Percentiles rank a stretch among this genome's conserved stretches.
These are phyloP conservation scores for Peniophora sp. DNA, from an alignment of 1,284 basidiomycete species.

Conservation along the genomic window DNA sequence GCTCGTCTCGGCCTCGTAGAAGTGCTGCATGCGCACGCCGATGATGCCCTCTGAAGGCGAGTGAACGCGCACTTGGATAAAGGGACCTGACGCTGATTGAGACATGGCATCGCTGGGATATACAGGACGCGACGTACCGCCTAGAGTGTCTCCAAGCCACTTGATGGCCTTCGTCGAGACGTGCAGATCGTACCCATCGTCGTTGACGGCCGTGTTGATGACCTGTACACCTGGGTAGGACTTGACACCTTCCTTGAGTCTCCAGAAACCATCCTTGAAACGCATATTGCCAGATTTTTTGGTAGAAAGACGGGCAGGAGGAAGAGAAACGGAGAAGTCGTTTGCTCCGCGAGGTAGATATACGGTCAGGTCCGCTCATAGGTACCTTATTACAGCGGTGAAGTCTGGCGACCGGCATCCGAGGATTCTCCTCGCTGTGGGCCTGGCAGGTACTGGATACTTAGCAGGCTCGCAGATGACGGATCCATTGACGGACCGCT, in stretches of 20 bases:
- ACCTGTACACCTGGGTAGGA: slow-evolving; percentile 51
- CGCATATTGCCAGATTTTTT: slow-evolving; percentile 19
- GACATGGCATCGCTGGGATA: slow-evolving; percentile 12
- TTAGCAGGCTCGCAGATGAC: too few relatives aligned
- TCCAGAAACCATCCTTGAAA: slow-evolving; percentile 60
- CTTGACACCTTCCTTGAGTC: slow-evolving; percentile 58
- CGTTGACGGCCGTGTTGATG: slow-evolving; percentile 33
- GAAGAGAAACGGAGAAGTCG: too few relatives aligned
- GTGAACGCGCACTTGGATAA: slow-evolving; percentile 51
- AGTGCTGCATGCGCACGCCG: slow-evolving; percentile 57
- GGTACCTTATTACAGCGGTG: too few relatives aligned
- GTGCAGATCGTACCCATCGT: slow-evolving; percentile 45
- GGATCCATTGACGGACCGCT: too few relatives aligned
- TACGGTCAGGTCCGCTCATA: too few relatives aligned
- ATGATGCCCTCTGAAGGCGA: slow-evolving; percentile 63
- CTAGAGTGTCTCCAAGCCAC: slow-evolving; percentile 63
- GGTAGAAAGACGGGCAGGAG: too few relatives aligned
- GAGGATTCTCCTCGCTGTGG: too few relatives aligned
- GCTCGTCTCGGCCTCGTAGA: slow-evolving; percentile 34
- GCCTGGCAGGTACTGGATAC: too few relatives aligned
- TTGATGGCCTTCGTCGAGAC: slow-evolving; percentile 60
- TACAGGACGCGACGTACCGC: slow-evolving; percentile 30
- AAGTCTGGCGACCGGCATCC: too few relatives aligned
- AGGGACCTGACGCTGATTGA: slow-evolving; percentile 31
- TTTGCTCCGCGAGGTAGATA: too few relatives aligned